A percentile compares a stretch with the other conserved stretches of the same genome.
Conservation (phyloP, 805 yeast species). For the Metschnikowia amazonensis region DNA sequence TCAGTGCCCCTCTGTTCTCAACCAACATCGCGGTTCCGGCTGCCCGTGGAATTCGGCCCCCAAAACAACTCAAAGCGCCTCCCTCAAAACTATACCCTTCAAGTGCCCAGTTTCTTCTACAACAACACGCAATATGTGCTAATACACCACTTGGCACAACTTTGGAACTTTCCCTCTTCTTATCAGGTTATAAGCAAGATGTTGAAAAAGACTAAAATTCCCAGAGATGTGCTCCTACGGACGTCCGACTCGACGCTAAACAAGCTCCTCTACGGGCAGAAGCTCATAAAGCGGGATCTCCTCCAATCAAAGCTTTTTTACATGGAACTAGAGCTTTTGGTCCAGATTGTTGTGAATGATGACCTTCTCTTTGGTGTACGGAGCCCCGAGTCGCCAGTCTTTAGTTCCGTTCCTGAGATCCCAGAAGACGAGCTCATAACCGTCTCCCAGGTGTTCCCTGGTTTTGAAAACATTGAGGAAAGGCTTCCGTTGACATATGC, state of each 20-base stretch:
- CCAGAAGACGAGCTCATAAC: constrained; percentile 30
- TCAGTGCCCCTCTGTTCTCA: not conserved
- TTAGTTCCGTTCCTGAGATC: not conserved
- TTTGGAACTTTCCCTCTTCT: constrained; percentile 42
- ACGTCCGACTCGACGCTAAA: constrained; percentile 22
- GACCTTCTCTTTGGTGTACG: constrained; percentile 12
- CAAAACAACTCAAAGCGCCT: constrained; percentile 6
- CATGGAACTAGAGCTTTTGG: constrained; percentile 22
- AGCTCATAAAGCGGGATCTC: constrained; percentile 21
- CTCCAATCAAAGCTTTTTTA: constrained; percentile 24
- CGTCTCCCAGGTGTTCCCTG: constrained; percentile 39
- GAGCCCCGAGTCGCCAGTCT: constrained; percentile 8
- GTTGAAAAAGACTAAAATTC: constrained; percentile 18
- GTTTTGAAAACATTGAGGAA: constrained; percentile 31
- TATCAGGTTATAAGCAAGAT: constrained; percentile 36
- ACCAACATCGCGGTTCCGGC: constrained; percentile 10
- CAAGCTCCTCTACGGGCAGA: constrained; percentile 16
- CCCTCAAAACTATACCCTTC: constrained; percentile 7
- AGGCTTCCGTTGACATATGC: constrained; percentile 31
- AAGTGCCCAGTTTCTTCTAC: constrained; percentile 13
- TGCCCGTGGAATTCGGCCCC: constrained; percentile 5
- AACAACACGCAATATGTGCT: constrained; percentile 21
- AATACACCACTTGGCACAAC: constrained; percentile 27
- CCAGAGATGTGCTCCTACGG: constrained; percentile 18
- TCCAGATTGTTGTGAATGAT: constrained; percentile 16